phyloP scores from a whole-genome alignment of 306 rosid genomes.

The Echinosophora koreensis region DNA sequence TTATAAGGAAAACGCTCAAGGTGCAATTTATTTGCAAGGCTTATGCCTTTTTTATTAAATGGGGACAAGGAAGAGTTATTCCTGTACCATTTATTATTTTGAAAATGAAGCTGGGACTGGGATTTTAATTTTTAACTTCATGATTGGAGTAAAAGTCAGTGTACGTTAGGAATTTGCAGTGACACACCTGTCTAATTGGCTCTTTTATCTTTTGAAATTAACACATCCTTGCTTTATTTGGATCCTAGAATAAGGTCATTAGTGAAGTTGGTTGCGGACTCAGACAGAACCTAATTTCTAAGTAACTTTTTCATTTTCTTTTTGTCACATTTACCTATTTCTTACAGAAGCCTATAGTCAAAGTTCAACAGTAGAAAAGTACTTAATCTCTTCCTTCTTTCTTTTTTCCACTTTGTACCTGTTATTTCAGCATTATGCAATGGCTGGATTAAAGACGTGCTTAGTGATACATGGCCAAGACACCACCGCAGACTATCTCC shows the following conservation, averaged over 20 bases:
- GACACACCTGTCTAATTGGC: slow-evolving; percentile 4
- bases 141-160: neutral
- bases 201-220: neutral
- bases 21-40: neutral
- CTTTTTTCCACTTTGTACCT: neutral
- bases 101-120: neutral
- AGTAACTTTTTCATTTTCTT: neutral
- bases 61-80: slow-evolving; percentile 12
- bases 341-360: slow-evolving; percentile 4
- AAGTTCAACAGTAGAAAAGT: slow-evolving; percentile 7
- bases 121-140: slow-evolving; percentile 21
- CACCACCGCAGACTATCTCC: slow-evolving; percentile 82
- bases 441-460: slow-evolving; percentile 83
- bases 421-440: slow-evolving; percentile 83
- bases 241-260: neutral
- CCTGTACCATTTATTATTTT: neutral
- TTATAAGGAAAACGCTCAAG: neutral
- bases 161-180: neutral
- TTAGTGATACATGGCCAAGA: slow-evolving; percentile 89
- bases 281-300: neutral
- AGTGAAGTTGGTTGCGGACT: neutral
- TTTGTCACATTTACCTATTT: slow-evolving; percentile 20
- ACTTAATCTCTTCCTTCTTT: slow-evolving; percentile 23
- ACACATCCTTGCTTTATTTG: slow-evolving; percentile 22
- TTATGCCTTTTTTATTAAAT: neutral